A percentile compares a stretch with the other conserved stretches of the same genome.
These are phyloP conservation scores for Arabidopsis arenosa DNA, from an alignment of 345 rosid species.

Conservation along the genomic window DNA sequence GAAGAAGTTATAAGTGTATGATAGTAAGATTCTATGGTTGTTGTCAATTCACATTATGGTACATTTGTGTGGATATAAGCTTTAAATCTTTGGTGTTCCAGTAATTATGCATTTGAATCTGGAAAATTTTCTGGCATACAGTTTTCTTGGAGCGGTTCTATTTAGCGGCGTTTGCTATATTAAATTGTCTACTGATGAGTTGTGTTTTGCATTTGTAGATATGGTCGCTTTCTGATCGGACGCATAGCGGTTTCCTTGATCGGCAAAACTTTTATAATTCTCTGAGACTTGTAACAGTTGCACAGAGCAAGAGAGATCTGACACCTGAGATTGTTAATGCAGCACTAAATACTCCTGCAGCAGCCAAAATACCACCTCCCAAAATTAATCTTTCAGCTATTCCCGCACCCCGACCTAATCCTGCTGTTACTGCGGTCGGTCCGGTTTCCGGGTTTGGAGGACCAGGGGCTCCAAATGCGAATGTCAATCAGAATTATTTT, in stretches of 20 bases:
- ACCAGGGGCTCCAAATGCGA: conserved; percentile 59
- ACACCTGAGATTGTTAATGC: conserved; percentile 97
- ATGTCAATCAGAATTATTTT: conserved; percentile 53
- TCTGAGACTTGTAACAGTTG: conserved; percentile 95
- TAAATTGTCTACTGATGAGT: conserved; percentile 18
- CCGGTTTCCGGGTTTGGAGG: conserved; percentile 62
- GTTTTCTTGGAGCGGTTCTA: conserved; percentile 7
- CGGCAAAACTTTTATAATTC: conserved; percentile 85
- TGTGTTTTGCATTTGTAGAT: conserved; percentile 57
- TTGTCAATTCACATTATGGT: background rate
- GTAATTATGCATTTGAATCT: conserved; percentile 22
- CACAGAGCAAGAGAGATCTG: conserved; percentile 91
- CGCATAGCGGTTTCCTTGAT: conserved; percentile 76
- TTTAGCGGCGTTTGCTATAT: background rate
- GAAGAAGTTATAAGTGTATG: conserved; percentile 5
- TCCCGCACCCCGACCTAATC: conserved; percentile 55
- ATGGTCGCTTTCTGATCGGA: conserved; percentile 89
- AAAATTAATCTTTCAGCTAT: conserved; percentile 72
- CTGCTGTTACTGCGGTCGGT: conserved; percentile 53
- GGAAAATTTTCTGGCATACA: conserved; percentile 5
- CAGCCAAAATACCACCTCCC: conserved; percentile 96
- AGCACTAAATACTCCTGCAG: conserved; percentile 88
- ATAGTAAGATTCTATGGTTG: conserved; percentile 14
- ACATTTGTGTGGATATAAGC: conserved; percentile 18
- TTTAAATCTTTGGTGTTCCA: background rate